Conservation (phyloP, 352 stramenopile genomes). For the Globisporangium megalacanthum region DNA sequence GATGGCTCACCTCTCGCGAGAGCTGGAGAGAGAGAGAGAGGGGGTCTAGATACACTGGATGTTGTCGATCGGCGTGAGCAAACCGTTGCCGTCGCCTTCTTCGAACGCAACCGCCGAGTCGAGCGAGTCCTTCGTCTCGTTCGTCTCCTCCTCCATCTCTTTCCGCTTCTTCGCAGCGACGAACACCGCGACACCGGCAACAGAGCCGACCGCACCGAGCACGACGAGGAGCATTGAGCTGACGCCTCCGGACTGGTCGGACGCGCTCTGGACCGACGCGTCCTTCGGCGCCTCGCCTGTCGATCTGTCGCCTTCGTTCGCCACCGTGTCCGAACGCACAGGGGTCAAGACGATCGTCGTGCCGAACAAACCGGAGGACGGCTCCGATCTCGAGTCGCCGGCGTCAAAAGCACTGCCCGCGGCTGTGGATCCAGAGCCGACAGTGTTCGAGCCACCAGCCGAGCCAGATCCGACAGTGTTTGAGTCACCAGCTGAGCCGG, state of each 20-base stretch:
- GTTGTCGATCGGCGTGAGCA: conserved; percentile 33
- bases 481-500: background rate
- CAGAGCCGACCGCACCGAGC: conserved; percentile 14
- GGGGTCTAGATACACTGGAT: conserved; percentile 21
- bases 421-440: background rate
- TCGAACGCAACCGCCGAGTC: conserved; percentile 11
- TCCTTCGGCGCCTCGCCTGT: conserved; percentile 6
- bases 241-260: background rate
- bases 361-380: background rate
- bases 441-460: background rate
- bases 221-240: conserved; percentile 11
- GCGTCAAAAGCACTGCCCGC: conserved; percentile 1
- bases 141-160: conserved; percentile 17
- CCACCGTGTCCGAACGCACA: background rate
- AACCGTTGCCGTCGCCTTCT: conserved; percentile 4
- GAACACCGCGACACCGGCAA: conserved; percentile 16
- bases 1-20: too few species aligned
- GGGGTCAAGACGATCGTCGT: conserved; percentile 6
- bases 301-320: background rate
- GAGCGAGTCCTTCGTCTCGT: conserved; percentile 16
- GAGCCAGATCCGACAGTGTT: background rate
- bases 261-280: conserved; percentile 4
- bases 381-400: conserved; percentile 3
- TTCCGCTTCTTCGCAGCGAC: conserved; percentile 34
- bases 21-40: too few species aligned